Conservation (phyloP, 2,329 filamentous ascomycete genomes). For the Ophiostoma ips region DNA sequence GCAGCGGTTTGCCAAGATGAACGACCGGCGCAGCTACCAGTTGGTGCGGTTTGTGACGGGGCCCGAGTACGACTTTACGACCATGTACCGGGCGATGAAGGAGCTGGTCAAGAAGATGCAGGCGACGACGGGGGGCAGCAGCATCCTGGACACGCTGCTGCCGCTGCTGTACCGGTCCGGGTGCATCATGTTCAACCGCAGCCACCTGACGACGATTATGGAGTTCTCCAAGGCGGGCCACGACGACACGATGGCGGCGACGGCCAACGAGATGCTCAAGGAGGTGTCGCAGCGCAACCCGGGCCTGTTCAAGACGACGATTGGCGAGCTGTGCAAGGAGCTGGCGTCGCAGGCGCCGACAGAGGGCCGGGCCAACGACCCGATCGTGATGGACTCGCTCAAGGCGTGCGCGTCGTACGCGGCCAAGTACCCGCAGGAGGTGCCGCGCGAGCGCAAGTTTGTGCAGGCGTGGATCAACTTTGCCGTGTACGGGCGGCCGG, state of each 20-base stretch:
- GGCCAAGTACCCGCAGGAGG: conserved; percentile 68
- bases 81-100: conserved; percentile 77
- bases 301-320: conserved; percentile 81
- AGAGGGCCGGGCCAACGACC: conserved; percentile 51
- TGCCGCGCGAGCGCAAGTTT: conserved; percentile 71
- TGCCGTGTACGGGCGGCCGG: conserved; percentile 66
- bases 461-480: conserved; percentile 69
- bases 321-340: conserved; percentile 79
- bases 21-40: conserved; percentile 82
- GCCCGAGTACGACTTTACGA: conserved; percentile 81
- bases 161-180: conserved; percentile 74
- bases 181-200: conserved; percentile 82
- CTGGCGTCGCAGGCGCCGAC: conserved; percentile 70
- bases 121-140: conserved; percentile 44
- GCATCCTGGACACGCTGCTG: conserved; percentile 63
- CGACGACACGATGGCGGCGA: conserved; percentile 58
- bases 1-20: conserved; percentile 78
- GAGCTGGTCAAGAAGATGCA: conserved; percentile 76
- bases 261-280: conserved; percentile 79
- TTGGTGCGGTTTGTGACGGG: conserved; percentile 76
- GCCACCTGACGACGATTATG: conserved; percentile 82
- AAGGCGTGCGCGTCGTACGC: conserved; percentile 91
- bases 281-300: conserved; percentile 85
- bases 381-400: conserved; percentile 71
- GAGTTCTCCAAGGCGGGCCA: conserved; percentile 75